Evolutionary conservation across 2,329 filamentous ascomycete species (phyloP).

Genomic region (Colletotrichum viniferum): DNA sequence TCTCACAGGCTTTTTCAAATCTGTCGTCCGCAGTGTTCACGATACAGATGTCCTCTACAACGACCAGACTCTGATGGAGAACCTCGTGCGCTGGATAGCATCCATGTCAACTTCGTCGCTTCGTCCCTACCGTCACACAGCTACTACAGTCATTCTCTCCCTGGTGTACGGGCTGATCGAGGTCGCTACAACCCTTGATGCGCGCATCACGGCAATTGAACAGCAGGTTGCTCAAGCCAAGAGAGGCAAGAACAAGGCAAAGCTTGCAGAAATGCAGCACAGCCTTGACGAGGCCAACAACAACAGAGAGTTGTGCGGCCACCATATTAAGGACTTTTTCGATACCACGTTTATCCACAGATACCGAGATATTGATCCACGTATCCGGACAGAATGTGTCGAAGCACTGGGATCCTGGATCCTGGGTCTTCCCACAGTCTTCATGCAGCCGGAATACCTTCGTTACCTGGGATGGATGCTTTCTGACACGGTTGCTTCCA

Average conservation of each 20-base stretch:
- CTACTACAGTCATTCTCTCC: conserved; percentile 81
- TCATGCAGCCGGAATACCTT: conserved; percentile 88
- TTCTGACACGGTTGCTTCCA: conserved; percentile 77
- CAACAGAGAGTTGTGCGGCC: conserved; percentile 72
- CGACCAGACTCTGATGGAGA: conserved; percentile 80
- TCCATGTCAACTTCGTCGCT: conserved; percentile 89
- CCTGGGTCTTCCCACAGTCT: conserved; percentile 79
- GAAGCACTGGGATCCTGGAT: conserved; percentile 91
- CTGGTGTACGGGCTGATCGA: conserved; percentile 80
- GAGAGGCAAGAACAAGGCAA: conserved; percentile 76
- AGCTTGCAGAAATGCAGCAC: conserved; percentile 74
- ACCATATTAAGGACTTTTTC: conserved; percentile 82
- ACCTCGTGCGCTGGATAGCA: conserved; percentile 86
- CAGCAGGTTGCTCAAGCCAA: conserved; percentile 81
- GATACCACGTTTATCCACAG: conserved; percentile 93
- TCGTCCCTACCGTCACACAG: conserved; percentile 91
- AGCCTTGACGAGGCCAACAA: conserved; percentile 73
- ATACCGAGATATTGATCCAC: conserved; percentile 91
- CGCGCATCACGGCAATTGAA: conserved; percentile 75
- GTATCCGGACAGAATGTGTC: conserved; percentile 87
- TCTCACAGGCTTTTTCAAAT: conserved; percentile 78
- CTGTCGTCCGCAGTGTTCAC: conserved; percentile 78
- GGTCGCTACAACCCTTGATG: conserved; percentile 72
- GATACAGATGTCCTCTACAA: conserved; percentile 82
- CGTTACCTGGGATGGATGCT: conserved; percentile 96